Evolutionary conservation across 345 rosid genomes (phyloP), one percentile per base, ranked within the genome.

Genomic region (Ricinus communis): DNA sequence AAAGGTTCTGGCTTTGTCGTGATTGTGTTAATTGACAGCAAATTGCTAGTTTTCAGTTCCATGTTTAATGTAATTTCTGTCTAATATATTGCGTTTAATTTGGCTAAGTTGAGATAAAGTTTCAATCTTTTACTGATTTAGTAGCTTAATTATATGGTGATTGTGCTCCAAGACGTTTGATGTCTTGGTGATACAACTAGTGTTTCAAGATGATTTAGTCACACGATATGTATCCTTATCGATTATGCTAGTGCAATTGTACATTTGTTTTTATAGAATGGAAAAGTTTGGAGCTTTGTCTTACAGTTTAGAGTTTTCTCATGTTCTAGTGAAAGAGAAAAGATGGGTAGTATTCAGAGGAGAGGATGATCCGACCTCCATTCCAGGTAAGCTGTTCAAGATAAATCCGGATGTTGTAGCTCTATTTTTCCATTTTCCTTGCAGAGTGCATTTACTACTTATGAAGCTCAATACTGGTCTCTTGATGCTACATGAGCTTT

Each of bases 301-400:
- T 79, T 68, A 76, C 58, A 45, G 70, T 11, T 28, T 38, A 54
- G 8, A 31, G 45, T 59, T 72, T 65, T 56, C 61, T 68, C 31
- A 53, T 76, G 75, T 80, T 70, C 31, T 84, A 95, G 99, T 83
- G 80, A 95, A 92, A 85, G 99, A 90, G 91, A 95, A 90, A 83
- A 86, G 96, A 87, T 95, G 97, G 93, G 97, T 92, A 46, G 52
- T 67, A 54, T 92, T 95, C 81, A 90, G 87, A 82, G 84, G 90
- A 59, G 98, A 95, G 76, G 78, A 84, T 65, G 98, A 95, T 69
- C 99, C 99, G 70, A 92, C 96, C 46, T 83, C 88, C 15, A 28
- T 95, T 65, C 97, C 98, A 25, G 98, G 98, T 95, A 77, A 25
- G n/a, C 54, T 15, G 2, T 46, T 16, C 25, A 14, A 8, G 25